Conservation (phyloP, 495 filamentous ascomycete species). For the Neurospora sp. region DNA sequence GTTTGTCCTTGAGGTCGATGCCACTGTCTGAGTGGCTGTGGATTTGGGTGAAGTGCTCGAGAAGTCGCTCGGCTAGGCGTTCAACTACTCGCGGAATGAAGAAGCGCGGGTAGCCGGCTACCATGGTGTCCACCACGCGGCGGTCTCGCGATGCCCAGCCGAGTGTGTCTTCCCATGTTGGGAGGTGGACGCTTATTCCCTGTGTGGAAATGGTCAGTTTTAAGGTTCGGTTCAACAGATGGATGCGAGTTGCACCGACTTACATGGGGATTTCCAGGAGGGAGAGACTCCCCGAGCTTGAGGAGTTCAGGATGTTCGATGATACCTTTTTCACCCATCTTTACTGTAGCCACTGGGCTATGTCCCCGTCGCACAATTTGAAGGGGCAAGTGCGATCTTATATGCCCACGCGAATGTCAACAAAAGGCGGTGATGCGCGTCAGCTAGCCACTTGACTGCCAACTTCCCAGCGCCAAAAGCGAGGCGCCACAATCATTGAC, state of each 20-base stretch:
- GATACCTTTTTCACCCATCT: neutral
- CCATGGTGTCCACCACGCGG: slow-evolving; percentile 14
- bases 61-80: neutral
- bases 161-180: slow-evolving; percentile 17
- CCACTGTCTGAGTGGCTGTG: neutral
- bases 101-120: slow-evolving; percentile 22
- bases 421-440: neutral
- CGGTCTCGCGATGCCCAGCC: slow-evolving; percentile 17
- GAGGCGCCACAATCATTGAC: neutral
- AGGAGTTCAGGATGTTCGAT: slow-evolving; percentile 7
- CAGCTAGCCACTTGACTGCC: neutral
- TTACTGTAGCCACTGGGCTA: neutral
- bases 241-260: neutral
- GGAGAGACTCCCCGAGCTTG: slow-evolving; percentile 4
- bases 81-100: slow-evolving; percentile 10
- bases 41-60: neutral
- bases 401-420: neutral
- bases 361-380: neutral
- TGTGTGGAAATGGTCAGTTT: neutral
- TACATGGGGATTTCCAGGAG: slow-evolving; percentile 13
- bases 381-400: neutral
- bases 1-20: neutral
- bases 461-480: neutral
- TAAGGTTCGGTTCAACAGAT: too few species aligned
- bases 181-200: slow-evolving; percentile 21